Evolutionary conservation across 139 green algal genomes (phyloP).

Genomic region (Coelastrella sp.): DNA sequence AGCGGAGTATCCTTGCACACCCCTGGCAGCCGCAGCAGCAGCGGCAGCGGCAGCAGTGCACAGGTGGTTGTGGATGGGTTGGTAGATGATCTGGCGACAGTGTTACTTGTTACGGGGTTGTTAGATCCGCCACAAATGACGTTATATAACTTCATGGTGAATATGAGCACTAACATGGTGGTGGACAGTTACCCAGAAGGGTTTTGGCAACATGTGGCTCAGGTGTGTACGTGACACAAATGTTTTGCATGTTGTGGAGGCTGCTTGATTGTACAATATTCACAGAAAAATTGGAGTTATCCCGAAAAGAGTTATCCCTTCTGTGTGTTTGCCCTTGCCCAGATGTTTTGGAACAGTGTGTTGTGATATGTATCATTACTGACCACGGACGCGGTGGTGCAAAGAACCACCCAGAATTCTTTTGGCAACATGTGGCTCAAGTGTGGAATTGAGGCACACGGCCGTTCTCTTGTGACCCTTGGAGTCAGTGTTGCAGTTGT

Average conservation of each 20-base stretch:
- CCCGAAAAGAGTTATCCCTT: too few species aligned
- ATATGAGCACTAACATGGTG: neutral
- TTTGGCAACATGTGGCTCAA: neutral
- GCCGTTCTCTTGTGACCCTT: too few species aligned
- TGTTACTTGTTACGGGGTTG: neutral
- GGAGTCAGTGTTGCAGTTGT: too few species aligned
- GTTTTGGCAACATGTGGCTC: constrained; percentile 1
- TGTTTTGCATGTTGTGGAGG: neutral
- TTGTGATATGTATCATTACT: too few species aligned
- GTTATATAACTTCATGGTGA: constrained; percentile 34
- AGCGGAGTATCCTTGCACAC: neutral
- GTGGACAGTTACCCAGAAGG: neutral
- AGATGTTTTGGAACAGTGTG: too few species aligned
- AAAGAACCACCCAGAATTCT: neutral
- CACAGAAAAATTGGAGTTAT: too few species aligned
- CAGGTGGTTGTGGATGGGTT: constrained; percentile 1
- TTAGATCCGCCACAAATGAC: constrained; percentile 13
- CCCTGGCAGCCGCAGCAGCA: neutral
- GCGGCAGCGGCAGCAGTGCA: neutral
- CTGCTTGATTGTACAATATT: too few species aligned
- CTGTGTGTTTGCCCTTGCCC: too few species aligned
- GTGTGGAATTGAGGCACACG: too few species aligned
- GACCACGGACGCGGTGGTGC: neutral
- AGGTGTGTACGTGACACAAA: neutral
- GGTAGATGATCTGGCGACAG: constrained; percentile 2